These are phyloP conservation scores for Blyttiomyces sp. DNA, from an alignment of 371 early-diverging fungal species.

Conservation along the genomic window DNA sequence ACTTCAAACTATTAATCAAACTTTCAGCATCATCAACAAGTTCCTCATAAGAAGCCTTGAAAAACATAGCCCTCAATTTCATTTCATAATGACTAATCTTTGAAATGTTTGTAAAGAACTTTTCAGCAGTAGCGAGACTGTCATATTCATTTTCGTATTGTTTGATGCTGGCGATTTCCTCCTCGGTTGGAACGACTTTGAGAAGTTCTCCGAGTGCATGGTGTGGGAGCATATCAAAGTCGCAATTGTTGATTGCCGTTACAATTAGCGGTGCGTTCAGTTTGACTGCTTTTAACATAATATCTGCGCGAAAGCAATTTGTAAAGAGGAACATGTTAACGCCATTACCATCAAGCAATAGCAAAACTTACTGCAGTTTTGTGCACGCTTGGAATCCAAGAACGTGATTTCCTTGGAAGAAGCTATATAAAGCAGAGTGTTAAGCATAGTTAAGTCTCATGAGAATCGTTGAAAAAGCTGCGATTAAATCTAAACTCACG, in stretches of 20 bases:
- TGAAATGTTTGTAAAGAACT: conserved; percentile 40
- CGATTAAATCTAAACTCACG: background rate
- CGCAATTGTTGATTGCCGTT: conserved; percentile 32
- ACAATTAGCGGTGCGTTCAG: conserved; percentile 30
- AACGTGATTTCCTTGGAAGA: conserved; percentile 43
- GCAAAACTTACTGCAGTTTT: conserved; percentile 34
- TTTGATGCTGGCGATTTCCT: conserved; percentile 37
- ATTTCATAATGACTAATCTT: conserved; percentile 35
- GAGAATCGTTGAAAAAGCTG: no score
- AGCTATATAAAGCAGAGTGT: background rate
- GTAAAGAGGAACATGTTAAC: background rate
- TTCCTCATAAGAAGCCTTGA: conserved; percentile 38
- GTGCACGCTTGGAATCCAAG: conserved; percentile 48
- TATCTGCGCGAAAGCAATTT: conserved; percentile 25
- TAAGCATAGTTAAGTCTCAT: no score
- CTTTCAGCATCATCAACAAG: conserved; percentile 40
- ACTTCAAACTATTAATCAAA: conserved; percentile 23
- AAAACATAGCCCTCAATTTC: conserved; percentile 44
- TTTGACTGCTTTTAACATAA: conserved; percentile 49
- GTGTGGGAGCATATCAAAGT: conserved; percentile 31
- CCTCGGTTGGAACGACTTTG: conserved; percentile 49
- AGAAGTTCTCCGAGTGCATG: conserved; percentile 41
- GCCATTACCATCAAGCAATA: background rate
- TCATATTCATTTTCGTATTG: conserved; percentile 35
- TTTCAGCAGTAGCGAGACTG: conserved; percentile 44